phyloP scores from a whole-genome alignment of 2,329 filamentous ascomycete genomes.

The Daldinia sp. region DNA sequence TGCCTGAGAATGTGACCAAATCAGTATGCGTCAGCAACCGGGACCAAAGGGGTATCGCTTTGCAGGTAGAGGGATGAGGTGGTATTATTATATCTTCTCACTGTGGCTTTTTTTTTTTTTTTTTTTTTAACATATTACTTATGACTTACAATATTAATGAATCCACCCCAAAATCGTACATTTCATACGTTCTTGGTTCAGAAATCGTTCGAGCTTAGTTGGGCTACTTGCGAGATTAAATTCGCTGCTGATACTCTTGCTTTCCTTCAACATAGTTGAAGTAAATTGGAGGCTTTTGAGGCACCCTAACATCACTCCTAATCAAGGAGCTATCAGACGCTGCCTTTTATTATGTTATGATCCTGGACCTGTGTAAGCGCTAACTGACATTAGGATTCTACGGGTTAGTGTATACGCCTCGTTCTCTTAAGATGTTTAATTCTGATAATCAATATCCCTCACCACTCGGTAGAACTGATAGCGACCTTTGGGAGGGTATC shows the following conservation, averaged over 20 bases:
- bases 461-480: background rate
- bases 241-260: background rate
- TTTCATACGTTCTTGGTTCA: background rate
- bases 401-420: background rate
- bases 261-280: background rate
- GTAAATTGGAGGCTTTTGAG: background rate
- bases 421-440: background rate
- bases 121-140: constrained; percentile 8
- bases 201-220: background rate
- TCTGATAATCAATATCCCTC: background rate
- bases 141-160: background rate
- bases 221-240: background rate
- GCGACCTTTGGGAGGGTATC: background rate
- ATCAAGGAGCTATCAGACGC: background rate
- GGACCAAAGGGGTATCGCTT: constrained; percentile 11
- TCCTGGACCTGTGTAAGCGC: background rate
- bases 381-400: background rate
- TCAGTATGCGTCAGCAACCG: constrained; percentile 22
- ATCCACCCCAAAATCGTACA: background rate
- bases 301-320: background rate
- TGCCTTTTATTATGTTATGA: background rate
- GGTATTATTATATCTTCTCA: constrained; percentile 27
- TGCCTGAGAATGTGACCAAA: constrained; percentile 20
- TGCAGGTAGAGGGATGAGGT: constrained; percentile 20
- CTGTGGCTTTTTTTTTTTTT: constrained; percentile 3